A percentile compares a stretch with the other conserved stretches of the same genome.
Conservation (phyloP, 495 filamentous ascomycete species). For the Aspergillus campestris region DNA sequence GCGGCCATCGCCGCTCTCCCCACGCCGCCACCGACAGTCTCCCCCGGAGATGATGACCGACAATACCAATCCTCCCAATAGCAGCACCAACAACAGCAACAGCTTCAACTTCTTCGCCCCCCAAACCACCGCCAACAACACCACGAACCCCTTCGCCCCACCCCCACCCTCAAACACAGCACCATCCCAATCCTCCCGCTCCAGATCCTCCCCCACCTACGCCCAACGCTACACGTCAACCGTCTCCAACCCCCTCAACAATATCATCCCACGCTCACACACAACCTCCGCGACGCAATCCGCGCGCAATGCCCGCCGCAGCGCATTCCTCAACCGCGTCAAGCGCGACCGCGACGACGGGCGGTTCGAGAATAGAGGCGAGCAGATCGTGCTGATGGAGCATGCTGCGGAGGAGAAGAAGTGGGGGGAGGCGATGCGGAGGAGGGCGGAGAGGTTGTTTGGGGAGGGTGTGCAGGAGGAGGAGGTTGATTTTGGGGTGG, state of each 20-base stretch:
- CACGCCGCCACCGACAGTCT: constrained; percentile 11
- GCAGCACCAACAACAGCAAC: constrained; percentile 7
- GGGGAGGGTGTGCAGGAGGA: constrained; percentile 14
- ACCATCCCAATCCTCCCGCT: constrained; percentile 2
- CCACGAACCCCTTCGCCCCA: neutral
- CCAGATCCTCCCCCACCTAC: constrained; percentile 11
- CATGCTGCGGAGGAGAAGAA: constrained; percentile 40
- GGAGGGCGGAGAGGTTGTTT: constrained; percentile 20
- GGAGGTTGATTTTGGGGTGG: constrained; percentile 31
- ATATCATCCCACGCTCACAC: constrained; percentile 6
- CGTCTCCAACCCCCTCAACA: constrained; percentile 22
- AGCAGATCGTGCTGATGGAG: constrained; percentile 56
- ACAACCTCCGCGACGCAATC: constrained; percentile 12
- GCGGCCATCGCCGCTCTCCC: constrained; percentile 44
- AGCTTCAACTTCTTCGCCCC: constrained; percentile 1
- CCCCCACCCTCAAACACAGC: neutral
- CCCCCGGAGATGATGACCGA: constrained; percentile 4
- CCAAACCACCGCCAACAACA: neutral
- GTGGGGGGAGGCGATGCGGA: constrained; percentile 40
- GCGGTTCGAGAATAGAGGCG: constrained; percentile 59
- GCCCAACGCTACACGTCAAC: constrained; percentile 22
- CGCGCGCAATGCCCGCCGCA: constrained; percentile 27
- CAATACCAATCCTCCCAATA: constrained; percentile 4
- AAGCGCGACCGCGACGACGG: constrained; percentile 60
- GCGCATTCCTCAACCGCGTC: constrained; percentile 73